Base-by-base conservation (phyloP, 1,284 basidiomycete genomes). In the Termitomyces sp. region DNA sequence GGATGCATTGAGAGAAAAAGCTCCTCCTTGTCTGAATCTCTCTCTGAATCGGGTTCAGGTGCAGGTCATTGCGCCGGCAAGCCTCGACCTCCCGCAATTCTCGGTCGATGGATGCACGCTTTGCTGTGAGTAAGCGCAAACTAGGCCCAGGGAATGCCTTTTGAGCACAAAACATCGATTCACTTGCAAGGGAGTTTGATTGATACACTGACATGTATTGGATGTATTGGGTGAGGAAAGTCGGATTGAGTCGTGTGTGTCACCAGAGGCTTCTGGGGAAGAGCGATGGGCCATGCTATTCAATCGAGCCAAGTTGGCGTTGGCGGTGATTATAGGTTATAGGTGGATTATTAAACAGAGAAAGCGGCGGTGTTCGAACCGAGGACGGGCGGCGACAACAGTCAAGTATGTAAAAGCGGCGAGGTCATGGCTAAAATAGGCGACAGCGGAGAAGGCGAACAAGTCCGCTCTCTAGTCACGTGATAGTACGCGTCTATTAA, bases 401-500 rank as follows among this genome's bases (percentile, higher is more conserved):
- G 13, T 21, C 26, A 24, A 24, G 24, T 42, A 24, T 24, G 21
- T 42, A 42, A 42, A 43, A 43, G 24, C 41, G 24, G 41, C 41
- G 41, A 43, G 12, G 4, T 24, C 40, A 24, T 41, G 21, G 40
- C 40, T 12, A 24, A 17, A 38, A 17, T n/a, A 13, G 31, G n/a
- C 6, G 6, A n/a, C n/a, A n/a, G n/a, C n/a, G n/a, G n/a, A n/a
- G n/a, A 17, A 19, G 40, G 1, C 7, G 41, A n/a, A 3, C 6
- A 43, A 42, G 8, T 43, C 42, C 26, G n/a, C 13, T 15, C 15
- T 36, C 5, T 24, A 6, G 44, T 62, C 54, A 58, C 59, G 59
- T 57, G 61, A 28, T 8, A 13, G 7, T 43, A 57, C 46, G 57
- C 52, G 44, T 34, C 44, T 43, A 40, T 28, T 40, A 42, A 50